Evolutionary conservation across 1,284 basidiomycete species (phyloP).

Genomic region (Ustilago vetiveriae): DNA sequence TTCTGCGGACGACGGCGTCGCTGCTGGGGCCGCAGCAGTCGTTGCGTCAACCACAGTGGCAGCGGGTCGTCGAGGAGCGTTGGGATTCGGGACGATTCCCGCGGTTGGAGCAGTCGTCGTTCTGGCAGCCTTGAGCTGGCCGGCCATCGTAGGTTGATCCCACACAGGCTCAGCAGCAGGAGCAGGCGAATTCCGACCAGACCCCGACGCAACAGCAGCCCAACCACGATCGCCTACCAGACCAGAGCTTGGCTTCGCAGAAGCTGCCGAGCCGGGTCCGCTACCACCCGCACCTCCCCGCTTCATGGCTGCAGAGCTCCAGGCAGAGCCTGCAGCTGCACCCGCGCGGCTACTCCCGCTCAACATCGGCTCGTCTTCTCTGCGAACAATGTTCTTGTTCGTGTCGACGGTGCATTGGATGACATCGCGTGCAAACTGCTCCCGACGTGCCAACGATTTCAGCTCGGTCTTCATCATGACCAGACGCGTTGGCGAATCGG

Average conservation of each 20-base stretch:
- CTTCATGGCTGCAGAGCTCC: conserved; percentile 33
- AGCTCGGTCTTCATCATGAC: conserved; percentile 51
- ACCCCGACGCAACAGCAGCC: conserved; percentile 45
- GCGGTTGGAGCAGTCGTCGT: conserved; percentile 20
- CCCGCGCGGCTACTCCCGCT: conserved; percentile 9
- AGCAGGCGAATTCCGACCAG: conserved; percentile 41
- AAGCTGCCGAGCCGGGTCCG: conserved; percentile 5
- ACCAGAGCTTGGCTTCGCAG: conserved; percentile 15
- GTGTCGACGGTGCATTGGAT: conserved; percentile 41
- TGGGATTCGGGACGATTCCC: conserved; percentile 37
- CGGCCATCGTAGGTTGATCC: conserved; percentile 29
- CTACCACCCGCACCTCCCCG: conserved; percentile 13
- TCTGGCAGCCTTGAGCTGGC: conserved; percentile 9
- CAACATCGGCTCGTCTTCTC: conserved; percentile 40
- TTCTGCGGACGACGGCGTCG: background rate
- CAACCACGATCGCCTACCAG: conserved; percentile 34
- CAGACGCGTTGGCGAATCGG: conserved; percentile 40
- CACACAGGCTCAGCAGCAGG: conserved; percentile 17
- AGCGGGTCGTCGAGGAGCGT: conserved; percentile 24
- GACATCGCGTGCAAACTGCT: conserved; percentile 42
- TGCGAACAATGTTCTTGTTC: conserved; percentile 24
- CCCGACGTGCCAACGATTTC: conserved; percentile 30
- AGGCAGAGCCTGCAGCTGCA: conserved; percentile 9
- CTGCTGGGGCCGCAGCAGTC: background rate
- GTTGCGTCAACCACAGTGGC: background rate